These are phyloP conservation scores for Hsuehochloa calcarea DNA, from an alignment of 176 grass and related monocot species.

Conservation along the genomic window DNA sequence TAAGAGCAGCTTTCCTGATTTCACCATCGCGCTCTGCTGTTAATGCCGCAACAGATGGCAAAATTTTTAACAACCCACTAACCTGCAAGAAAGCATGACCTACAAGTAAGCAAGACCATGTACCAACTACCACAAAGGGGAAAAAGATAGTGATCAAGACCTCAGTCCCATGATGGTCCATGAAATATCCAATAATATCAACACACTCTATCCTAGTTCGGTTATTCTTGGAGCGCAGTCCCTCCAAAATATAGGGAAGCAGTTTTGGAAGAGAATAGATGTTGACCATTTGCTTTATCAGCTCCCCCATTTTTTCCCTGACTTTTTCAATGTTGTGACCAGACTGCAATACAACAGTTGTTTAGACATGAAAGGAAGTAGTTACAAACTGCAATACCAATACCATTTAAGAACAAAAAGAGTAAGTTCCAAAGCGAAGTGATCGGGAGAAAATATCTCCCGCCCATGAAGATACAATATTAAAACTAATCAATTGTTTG, in stretches of 20 bases:
- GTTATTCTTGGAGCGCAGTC: conserved; percentile 95
- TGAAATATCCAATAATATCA: conserved; percentile 87
- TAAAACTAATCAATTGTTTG: neutral
- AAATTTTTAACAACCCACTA: conserved; percentile 92
- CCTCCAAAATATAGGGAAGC: conserved; percentile 89
- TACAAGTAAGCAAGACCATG: conserved; percentile 4
- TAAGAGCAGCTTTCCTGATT: conserved; percentile 94
- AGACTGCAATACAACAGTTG: conserved; percentile 50
- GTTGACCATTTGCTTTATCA: conserved; percentile 88
- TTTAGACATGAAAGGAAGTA: neutral
- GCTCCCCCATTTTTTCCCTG: conserved; percentile 88
- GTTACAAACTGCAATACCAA: neutral
- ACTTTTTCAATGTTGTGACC: conserved; percentile 99
- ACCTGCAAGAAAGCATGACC: conserved; percentile 50
- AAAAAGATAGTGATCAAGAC: conserved; percentile 25
- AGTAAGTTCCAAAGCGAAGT: neutral
- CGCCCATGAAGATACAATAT: neutral
- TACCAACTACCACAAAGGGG: neutral
- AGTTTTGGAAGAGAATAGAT: conserved; percentile 87
- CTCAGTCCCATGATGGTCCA: conserved; percentile 87
- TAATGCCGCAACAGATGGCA: conserved; percentile 85
- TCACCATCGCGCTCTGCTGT: conserved; percentile 96
- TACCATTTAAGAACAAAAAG: neutral
- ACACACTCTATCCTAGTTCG: conserved; percentile 95
- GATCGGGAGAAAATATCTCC: neutral